Percentiles rank a stretch among this genome's conserved stretches.
These are phyloP conservation scores for Silene coronaria DNA, from an alignment of 179 eudicot genomes.

Conservation along the genomic window DNA sequence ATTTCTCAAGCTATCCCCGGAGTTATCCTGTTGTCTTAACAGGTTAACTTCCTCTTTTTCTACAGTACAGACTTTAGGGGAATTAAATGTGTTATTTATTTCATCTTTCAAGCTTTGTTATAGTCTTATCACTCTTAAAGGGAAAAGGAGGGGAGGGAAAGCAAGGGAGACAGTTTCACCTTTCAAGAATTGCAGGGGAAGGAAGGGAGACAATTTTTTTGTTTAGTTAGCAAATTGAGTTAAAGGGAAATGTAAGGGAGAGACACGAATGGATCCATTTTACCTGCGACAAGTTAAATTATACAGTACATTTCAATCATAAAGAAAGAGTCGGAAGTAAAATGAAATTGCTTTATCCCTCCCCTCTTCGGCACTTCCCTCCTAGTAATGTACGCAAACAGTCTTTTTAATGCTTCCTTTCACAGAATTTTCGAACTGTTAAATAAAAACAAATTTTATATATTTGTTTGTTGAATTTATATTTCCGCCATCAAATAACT, in stretches of 20 bases:
- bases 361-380: neutral
- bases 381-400: neutral
- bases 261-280: neutral
- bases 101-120: neutral
- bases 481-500: neutral
- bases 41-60: conserved; percentile 9
- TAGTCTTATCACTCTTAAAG: neutral
- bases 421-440: neutral
- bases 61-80: neutral
- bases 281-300: neutral
- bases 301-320: too few relatives aligned
- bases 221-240: neutral
- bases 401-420: neutral
- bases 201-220: neutral
- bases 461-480: neutral
- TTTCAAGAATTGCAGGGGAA: neutral
- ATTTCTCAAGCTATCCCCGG: conserved; percentile 22
- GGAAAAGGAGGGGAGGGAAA: neutral
- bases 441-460: neutral
- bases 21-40: conserved; percentile 29
- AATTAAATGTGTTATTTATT: neutral
- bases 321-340: neutral
- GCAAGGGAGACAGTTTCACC: neutral
- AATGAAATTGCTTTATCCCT: neutral
- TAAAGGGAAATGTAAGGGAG: neutral